These are phyloP conservation scores for Gymnopilus dilepis DNA, from an alignment of 768 basidiomycete genomes.

Conservation along the genomic window DNA sequence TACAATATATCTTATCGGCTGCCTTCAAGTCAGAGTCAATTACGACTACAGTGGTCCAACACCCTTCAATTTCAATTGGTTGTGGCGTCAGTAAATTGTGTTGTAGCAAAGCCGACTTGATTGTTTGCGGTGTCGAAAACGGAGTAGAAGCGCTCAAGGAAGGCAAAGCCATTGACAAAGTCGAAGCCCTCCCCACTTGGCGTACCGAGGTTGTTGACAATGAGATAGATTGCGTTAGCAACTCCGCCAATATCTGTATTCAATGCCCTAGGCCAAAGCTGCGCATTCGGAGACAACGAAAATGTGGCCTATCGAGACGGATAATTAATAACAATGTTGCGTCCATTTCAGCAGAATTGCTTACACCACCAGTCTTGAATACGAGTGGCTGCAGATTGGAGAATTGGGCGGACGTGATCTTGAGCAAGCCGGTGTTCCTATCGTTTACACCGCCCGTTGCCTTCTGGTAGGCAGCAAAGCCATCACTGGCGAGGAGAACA, in stretches of 20 bases:
- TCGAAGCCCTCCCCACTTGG: slow-evolving; percentile 59
- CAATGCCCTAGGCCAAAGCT: slow-evolving; percentile 67
- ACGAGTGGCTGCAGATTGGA: slow-evolving; percentile 53
- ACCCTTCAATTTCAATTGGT: slow-evolving; percentile 10
- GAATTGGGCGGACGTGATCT: slow-evolving; percentile 55
- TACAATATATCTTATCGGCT: background rate
- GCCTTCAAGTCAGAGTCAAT: background rate
- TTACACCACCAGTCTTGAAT: slow-evolving; percentile 56
- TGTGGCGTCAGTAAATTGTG: slow-evolving; percentile 49
- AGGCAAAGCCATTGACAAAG: slow-evolving; percentile 51
- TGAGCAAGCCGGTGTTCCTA: slow-evolving; percentile 47
- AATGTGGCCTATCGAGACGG: slow-evolving; percentile 43
- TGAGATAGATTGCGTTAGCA: slow-evolving; percentile 53
- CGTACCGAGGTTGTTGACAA: slow-evolving; percentile 54
- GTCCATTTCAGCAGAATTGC: slow-evolving; percentile 10
- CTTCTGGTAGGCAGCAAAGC: slow-evolving; percentile 44
- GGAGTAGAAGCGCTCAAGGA: slow-evolving; percentile 30
- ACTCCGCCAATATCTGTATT: slow-evolving; percentile 64
- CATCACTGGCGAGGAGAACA: slow-evolving; percentile 49
- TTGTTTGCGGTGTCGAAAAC: slow-evolving; percentile 61
- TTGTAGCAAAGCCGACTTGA: slow-evolving; percentile 61
- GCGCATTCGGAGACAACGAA: slow-evolving; percentile 63
- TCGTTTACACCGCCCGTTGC: slow-evolving; percentile 52
- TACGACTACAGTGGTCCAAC: background rate
- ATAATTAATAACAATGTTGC: background rate